Base-by-base conservation (phyloP, 1,284 basidiomycete species). In the Veloboletus limbatus region DNA sequence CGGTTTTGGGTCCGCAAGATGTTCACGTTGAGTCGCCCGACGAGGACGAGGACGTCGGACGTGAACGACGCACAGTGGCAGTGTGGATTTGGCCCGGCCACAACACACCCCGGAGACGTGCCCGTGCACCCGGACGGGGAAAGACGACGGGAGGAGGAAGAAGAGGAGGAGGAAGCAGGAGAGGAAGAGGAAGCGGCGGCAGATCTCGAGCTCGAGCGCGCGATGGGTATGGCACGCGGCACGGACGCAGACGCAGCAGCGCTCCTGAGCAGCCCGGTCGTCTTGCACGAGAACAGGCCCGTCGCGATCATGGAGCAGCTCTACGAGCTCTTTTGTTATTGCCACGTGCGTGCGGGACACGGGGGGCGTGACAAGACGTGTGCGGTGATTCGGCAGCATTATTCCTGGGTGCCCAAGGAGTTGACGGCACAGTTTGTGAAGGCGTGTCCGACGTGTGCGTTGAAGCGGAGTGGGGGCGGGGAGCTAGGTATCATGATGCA, bases 1-100 rank as follows among this genome's bases (percentile, higher is more conserved):
- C 78, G 85, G 37, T 88, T 81, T 66, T 90, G 88, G 87, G 86
- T 82, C 6, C 79, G 85, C 56, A 87, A 85, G 70, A 88, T 82
- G 79, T 88, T 89, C 60, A 68, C 67, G 39, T 58, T 87, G 6
- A 74, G 73, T 39, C 65, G 69, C 41, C 63, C 69, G 2, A 34
- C 22, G 26, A 24, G 14, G 31, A 4, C 11, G 18, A 11, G 17
- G 27, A 8, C 20, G 30, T 14, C 24, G 10, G 13, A 28, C 6
- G 27, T 11, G 27, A 28, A 11, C 27, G 28, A 16, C 10, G 39
- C 11, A 10, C 27, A 30, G 14, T 40, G 39, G 39, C 20, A 28
- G 14, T 25, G 40, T 30, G 24, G 11, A 5, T 9, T 9, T 4
- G 13, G n/a, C 10, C 11, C 11, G 20, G 21, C 35, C 4, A 20